Evolutionary conservation across 768 basidiomycete genomes (phyloP).

Genomic region (Lyophyllum atratum): DNA sequence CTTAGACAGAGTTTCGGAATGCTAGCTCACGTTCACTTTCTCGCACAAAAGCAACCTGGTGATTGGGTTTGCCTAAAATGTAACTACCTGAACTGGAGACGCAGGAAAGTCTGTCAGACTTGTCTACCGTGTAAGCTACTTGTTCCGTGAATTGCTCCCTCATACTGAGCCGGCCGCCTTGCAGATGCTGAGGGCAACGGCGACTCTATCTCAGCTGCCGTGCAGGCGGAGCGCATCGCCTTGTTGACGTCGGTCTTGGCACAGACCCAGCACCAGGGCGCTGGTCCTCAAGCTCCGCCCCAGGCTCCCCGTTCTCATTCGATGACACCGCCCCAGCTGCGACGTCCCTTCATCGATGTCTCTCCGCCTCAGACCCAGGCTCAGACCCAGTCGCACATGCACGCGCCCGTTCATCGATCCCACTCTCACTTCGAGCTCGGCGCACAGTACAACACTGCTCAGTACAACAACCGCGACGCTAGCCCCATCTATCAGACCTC

Average conservation of each 20-base stretch:
- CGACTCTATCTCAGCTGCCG: slow-evolving; percentile 82
- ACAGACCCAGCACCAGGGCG: slow-evolving; percentile 42
- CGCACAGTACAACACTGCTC: slow-evolving; percentile 37
- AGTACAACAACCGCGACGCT: slow-evolving; percentile 13
- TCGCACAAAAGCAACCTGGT: slow-evolving; percentile 57
- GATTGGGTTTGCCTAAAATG: slow-evolving; percentile 86
- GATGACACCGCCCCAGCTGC: slow-evolving; percentile 46
- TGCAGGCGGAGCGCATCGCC: slow-evolving; percentile 83
- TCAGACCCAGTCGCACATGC: slow-evolving; percentile 16
- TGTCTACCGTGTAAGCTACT: slow-evolving; percentile 73
- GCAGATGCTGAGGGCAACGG: slow-evolving; percentile 87
- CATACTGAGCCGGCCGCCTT: slow-evolving; percentile 6
- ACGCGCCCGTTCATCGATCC: slow-evolving; percentile 46
- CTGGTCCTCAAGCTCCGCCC: slow-evolving; percentile 14
- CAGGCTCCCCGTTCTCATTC: slow-evolving; percentile 43
- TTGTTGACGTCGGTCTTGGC: slow-evolving; percentile 74
- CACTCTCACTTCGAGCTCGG: slow-evolving; percentile 53
- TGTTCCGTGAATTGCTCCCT: slow-evolving; percentile 6
- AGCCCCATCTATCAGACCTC: slow-evolving; percentile 71
- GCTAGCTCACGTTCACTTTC: slow-evolving; percentile 11
- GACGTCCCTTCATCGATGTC: slow-evolving; percentile 38
- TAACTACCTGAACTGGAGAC: slow-evolving; percentile 86
- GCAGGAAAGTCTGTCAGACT: slow-evolving; percentile 88
- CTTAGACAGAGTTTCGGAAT: slow-evolving; percentile 1
- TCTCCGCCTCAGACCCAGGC: slow-evolving; percentile 32